A percentile compares a stretch with the other conserved stretches of the same genome.
These are phyloP conservation scores for Beta macrorhiza DNA, from an alignment of 179 eudicot species.

Conservation along the genomic window DNA sequence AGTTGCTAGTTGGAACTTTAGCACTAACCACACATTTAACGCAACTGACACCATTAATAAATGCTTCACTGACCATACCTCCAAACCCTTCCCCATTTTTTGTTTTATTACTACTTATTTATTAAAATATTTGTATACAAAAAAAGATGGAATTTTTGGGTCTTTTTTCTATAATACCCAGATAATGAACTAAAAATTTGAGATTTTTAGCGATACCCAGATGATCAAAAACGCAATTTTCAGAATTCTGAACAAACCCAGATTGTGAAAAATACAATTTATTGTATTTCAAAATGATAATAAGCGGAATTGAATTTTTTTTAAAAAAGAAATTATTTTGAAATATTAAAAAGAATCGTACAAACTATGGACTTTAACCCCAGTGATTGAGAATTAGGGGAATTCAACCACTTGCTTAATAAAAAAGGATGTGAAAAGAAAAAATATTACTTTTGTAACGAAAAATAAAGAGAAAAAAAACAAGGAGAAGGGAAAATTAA, in stretches of 20 bases:
- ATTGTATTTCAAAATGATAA: too few relatives aligned
- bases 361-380: background rate
- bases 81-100: constrained; percentile 39
- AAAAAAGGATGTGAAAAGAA: background rate
- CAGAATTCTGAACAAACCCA: constrained; percentile 14
- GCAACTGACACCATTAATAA: constrained; percentile 55
- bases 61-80: constrained; percentile 40
- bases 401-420: too few relatives aligned
- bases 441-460: background rate
- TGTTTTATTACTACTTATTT: background rate
- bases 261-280: background rate
- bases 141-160: constrained; percentile 2
- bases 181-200: background rate
- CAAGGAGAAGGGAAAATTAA: background rate
- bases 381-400: background rate
- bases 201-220: constrained; percentile 28
- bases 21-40: constrained; percentile 51
- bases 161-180: constrained; percentile 8
- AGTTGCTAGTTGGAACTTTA: constrained; percentile 26
- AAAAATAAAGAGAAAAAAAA: background rate
- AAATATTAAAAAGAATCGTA: background rate
- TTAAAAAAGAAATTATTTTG: background rate
- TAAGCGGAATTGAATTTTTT: too few relatives aligned
- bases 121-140: background rate
- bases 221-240: constrained; percentile 17